Evolutionary conservation across 73 alveolate genomes (phyloP).

Genomic region (Tetrahymena borealis): DNA sequence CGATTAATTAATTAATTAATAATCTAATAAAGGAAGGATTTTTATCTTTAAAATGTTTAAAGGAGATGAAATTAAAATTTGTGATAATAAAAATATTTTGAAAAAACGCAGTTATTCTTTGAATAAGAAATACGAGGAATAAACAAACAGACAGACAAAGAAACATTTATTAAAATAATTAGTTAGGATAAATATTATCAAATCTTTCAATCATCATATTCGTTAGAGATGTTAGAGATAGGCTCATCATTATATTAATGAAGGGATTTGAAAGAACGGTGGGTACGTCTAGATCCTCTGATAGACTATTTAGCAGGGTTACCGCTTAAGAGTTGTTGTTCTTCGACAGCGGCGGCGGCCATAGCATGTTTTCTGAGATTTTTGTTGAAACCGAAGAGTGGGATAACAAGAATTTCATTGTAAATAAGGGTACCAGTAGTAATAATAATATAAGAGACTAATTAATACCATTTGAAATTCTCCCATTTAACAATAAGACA

Average conservation of each 20-base stretch:
- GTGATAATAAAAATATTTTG: no score
- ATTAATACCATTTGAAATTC: constrained; percentile 66
- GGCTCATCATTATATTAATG: background rate
- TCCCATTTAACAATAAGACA: constrained; percentile 72
- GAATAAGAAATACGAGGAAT: no score
- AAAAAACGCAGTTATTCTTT: no score
- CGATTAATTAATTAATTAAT: no score
- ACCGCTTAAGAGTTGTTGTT: background rate
- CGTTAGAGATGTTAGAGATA: background rate
- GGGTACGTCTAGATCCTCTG: background rate
- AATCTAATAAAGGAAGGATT: no score
- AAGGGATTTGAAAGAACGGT: background rate
- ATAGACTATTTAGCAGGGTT: background rate
- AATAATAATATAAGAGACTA: constrained; percentile 71
- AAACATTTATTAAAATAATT: no score
- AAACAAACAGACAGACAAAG: no score
- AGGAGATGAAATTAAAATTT: no score
- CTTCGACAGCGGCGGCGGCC: background rate
- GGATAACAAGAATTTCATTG: constrained; percentile 54
- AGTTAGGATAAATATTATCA: no score
- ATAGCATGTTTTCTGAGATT: background rate
- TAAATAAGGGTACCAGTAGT: constrained; percentile 81
- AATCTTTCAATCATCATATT: background rate
- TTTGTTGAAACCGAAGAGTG: background rate
- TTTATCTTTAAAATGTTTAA: no score